Evolutionary conservation across 1,139 yeast species (phyloP), one percentile per base, ranked within the genome.

Genomic region (Protomyces lactucae-debilis): DNA sequence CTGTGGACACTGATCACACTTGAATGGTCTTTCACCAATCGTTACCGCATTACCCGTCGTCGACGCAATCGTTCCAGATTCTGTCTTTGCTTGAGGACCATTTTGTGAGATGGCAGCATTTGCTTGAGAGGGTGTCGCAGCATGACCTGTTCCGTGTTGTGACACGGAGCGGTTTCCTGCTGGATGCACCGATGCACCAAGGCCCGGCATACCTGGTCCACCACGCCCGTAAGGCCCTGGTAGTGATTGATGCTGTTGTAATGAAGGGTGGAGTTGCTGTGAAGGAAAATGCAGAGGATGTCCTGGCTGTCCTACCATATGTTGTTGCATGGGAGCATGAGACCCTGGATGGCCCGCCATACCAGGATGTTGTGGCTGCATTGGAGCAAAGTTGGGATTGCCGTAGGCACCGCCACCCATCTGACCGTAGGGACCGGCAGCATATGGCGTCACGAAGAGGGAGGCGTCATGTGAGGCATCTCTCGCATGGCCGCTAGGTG

Each of bases 1-100:
- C 66, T 68, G 70, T 35, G 67, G 65, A 46, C 70, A 68, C 56
- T 66, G 67, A 51, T 68, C 70, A 59, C 70, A 68, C 52, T 63
- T 64, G 59, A 67, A 68, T 25, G 70, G 70, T 14, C 70, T 67
- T 40, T 66, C 61, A 18, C 63, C 63, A 10, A 52, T 52, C 1
- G 43, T 5, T 6, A n/a, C 14, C 16, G 43, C 4, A 14, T 12
- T 12, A 4, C 43, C 43, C 43, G 43, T 12, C 43, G 43, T 37
- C 14, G 43, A 12, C 16, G 16, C 43, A 37, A 12, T 37, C 14
- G 43, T 37, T 9, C 16, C 14, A 1, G 14, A 12, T 3, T 12
- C 43, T 37, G 43, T n/a, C 14, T 12, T 14, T 14, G 43, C 10
- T n/a, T 14, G 14, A n/a, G 43, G 14, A 28, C 32, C 32, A 28